Evolutionary conservation across 345 rosid species (phyloP).

Genomic region (Draba incana): DNA sequence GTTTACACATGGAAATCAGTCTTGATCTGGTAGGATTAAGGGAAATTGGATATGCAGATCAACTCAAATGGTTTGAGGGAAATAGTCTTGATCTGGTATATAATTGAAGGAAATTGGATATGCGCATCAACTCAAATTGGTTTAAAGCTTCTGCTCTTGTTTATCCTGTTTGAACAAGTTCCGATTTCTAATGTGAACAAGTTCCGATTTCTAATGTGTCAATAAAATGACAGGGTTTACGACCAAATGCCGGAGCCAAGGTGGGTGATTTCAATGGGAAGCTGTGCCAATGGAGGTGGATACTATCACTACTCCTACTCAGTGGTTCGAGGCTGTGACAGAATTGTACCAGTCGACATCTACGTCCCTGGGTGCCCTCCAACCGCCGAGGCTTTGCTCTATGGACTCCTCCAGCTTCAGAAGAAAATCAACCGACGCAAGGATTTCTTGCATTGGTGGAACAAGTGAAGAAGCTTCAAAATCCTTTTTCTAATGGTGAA

Average conservation of each 20-base stretch:
- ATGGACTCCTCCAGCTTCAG: slow-evolving; percentile 94
- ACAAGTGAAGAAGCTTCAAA: slow-evolving; percentile 49
- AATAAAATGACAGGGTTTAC: slow-evolving; percentile 74
- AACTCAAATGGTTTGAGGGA: no score
- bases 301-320: slow-evolving; percentile 98
- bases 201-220: slow-evolving; percentile 9
- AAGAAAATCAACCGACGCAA: slow-evolving; percentile 97
- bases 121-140: not conserved
- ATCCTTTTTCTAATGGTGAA: slow-evolving; percentile 2
- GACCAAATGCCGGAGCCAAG: slow-evolving; percentile 99
- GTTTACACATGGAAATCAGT: no score
- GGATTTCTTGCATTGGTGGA: slow-evolving; percentile 97
- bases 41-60: no score
- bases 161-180: slow-evolving; percentile 17
- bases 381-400: slow-evolving; percentile 94
- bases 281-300: slow-evolving; percentile 98
- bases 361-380: slow-evolving; percentile 99
- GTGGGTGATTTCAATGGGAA: slow-evolving; percentile 99
- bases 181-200: slow-evolving; percentile 11
- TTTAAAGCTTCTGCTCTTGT: not conserved
- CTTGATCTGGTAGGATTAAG: no score
- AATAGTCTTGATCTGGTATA: not conserved
- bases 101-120: not conserved
- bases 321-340: slow-evolving; percentile 94
- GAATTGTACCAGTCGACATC: slow-evolving; percentile 96